Conservation (phyloP, 2,329 filamentous ascomycete species). For the Diaporthe nobilis region DNA sequence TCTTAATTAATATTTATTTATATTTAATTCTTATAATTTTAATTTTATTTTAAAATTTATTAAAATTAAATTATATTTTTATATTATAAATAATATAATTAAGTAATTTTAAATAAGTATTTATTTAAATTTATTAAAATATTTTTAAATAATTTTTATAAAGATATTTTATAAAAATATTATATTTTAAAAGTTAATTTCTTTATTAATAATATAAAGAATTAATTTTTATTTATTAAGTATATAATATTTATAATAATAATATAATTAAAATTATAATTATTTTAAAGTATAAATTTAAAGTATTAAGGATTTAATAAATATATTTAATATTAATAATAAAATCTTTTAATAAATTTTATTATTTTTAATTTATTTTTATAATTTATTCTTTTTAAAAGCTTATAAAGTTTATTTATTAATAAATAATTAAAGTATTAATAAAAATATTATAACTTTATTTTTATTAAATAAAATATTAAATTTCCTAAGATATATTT, state of each 20-base stretch:
- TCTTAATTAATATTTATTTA: not conserved
- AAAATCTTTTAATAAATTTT: too few relatives aligned
- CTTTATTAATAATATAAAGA: not conserved
- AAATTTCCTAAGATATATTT: too few relatives aligned
- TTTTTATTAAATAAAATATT: too few relatives aligned
- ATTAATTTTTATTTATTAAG: not conserved
- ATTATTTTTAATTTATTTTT: too few relatives aligned
- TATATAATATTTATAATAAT: not conserved
- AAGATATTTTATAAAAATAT: not conserved
- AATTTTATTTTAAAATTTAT: not conserved
- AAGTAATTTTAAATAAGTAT: not conserved
- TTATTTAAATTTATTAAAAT: not conserved
- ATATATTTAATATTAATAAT: too few relatives aligned
- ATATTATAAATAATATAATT: conserved; percentile 5
- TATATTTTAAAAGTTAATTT: not conserved
- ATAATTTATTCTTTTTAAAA: too few relatives aligned
- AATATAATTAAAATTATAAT: not conserved
- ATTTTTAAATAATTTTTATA: not conserved
- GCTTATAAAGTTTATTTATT: too few relatives aligned
- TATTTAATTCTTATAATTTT: not conserved
- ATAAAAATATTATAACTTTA: too few relatives aligned
- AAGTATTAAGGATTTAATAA: too few relatives aligned
- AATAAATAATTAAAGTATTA: too few relatives aligned
- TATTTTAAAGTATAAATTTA: not conserved
- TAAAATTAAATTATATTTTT: not conserved